A percentile compares a stretch with the other conserved stretches of the same genome.
phyloP scores from a whole-genome alignment of 2,329 filamentous ascomycete species.

The Lasiodiplodia hormozganensis region DNA sequence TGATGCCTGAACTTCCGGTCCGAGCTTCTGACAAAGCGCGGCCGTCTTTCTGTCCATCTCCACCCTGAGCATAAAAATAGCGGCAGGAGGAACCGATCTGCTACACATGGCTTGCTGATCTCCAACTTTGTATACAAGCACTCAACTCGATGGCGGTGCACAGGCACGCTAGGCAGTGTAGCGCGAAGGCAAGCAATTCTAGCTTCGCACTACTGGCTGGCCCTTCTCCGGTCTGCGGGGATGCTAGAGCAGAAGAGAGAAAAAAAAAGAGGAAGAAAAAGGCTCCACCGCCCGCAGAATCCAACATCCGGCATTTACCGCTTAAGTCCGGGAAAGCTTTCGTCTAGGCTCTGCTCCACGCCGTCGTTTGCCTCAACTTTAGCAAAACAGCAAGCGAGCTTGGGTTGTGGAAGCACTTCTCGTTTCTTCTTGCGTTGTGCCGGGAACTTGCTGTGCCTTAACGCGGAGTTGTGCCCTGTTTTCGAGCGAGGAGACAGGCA shows the following conservation, averaged over 20 bases:
- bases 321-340: not conserved
- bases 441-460: not conserved
- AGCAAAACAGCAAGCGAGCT: not conserved
- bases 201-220: not conserved
- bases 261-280: not conserved
- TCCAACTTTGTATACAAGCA: not conserved
- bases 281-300: not conserved
- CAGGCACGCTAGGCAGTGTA: not conserved
- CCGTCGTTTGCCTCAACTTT: not conserved
- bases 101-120: not conserved
- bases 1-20: not conserved
- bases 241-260: not conserved
- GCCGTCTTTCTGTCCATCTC: not conserved
- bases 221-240: not conserved
- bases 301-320: slow-evolving; percentile 3
- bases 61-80: slow-evolving; percentile 2
- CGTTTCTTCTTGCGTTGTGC: not conserved
- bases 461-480: not conserved
- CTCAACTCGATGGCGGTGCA: too few relatives aligned
- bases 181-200: not conserved
- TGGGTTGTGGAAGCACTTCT: not conserved
- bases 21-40: not conserved
- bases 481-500: not conserved
- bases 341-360: not conserved
- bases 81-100: not conserved